Evolutionary conservation across 257 asterid species (phyloP), one percentile per base, ranked within the genome.

Genomic region (Solanum bukasovii): DNA sequence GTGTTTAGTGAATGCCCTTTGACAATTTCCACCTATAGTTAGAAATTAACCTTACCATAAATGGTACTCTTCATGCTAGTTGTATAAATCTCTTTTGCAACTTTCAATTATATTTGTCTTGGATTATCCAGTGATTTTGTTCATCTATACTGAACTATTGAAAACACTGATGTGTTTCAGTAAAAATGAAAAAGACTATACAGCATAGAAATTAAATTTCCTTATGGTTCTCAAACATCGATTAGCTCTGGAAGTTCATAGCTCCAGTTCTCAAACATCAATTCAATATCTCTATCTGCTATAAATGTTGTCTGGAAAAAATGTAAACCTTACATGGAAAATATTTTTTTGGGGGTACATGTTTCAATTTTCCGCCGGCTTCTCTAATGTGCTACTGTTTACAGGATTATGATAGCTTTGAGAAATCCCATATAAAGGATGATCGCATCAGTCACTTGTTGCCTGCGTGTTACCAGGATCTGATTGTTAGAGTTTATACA

Each of bases 401-500:
- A 42, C 94, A 96, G 97, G 98, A 95, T 91, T 94, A 92, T 83
- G 94, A 92, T 4, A 93, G 94, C 91, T 78, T 13, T 42, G 94
- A 89, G 75, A 94, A 93, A 73, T 90, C 91, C 70, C 87, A 72
- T 20, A 88, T 95, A 85, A 85, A 87, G 44, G 94, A 95, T 65
- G 94, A 91, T 38, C 87, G 79, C 73, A 90, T 95, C 90, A 96
- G 99, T 90, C 98, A 96, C 89, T 90, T 95, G 93, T 93, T 96
- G 87, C 99, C 99, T 14, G 87, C 94, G 5, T 94, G 90, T 86
- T 96, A 90, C 92, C 98, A 94, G 92, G 99, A 96, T 89, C 91
- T 89, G 96, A 94, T 96, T 74, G 99, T 96, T 88, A 92, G 99
- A 90, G 98, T 94, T 33, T 95, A 95, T 91, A 88, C 98, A 90